phyloP scores from a whole-genome alignment of 176 grass and related monocot species.

The Dendrocalamus sinicus region DNA sequence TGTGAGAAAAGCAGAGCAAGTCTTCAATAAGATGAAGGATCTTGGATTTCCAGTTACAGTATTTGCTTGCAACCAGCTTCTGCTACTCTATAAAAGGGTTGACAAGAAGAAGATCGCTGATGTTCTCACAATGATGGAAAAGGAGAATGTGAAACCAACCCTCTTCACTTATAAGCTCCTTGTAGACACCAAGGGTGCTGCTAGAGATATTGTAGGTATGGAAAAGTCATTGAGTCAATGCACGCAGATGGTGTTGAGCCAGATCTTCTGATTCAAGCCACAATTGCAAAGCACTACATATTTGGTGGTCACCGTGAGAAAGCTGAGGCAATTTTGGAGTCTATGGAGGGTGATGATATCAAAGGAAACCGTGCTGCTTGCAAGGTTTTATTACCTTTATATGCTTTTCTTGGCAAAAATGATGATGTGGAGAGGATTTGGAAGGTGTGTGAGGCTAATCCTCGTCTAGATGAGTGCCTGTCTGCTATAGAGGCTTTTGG shows the following conservation, averaged over 20 bases:
- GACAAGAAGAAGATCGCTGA: slow-evolving; percentile 78
- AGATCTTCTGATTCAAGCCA: slow-evolving; percentile 53
- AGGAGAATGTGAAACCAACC: slow-evolving; percentile 66
- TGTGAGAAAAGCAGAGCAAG: slow-evolving; percentile 61
- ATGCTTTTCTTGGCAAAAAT: slow-evolving; percentile 59
- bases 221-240: slow-evolving; percentile 69
- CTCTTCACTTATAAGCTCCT: slow-evolving; percentile 79
- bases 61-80: slow-evolving; percentile 75
- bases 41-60: slow-evolving; percentile 49
- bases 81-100: slow-evolving; percentile 74
- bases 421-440: slow-evolving; percentile 71
- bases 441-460: slow-evolving; percentile 57
- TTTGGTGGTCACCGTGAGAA: slow-evolving; percentile 61
- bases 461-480: slow-evolving; percentile 45
- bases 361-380: slow-evolving; percentile 59
- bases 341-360: slow-evolving; percentile 69
- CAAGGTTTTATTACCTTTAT: slow-evolving; percentile 56
- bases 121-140: slow-evolving; percentile 77
- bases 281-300: slow-evolving; percentile 68
- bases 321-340: slow-evolving; percentile 59
- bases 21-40: slow-evolving; percentile 79
- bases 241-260: slow-evolving; percentile 54
- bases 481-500: slow-evolving; percentile 72
- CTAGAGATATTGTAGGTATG: slow-evolving; percentile 65
- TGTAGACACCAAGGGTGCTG: slow-evolving; percentile 54